Percentiles rank a stretch among this genome's conserved stretches.
Evolutionary conservation across 345 rosid genomes (phyloP).

Genomic region (Bruguiera sexangula): DNA sequence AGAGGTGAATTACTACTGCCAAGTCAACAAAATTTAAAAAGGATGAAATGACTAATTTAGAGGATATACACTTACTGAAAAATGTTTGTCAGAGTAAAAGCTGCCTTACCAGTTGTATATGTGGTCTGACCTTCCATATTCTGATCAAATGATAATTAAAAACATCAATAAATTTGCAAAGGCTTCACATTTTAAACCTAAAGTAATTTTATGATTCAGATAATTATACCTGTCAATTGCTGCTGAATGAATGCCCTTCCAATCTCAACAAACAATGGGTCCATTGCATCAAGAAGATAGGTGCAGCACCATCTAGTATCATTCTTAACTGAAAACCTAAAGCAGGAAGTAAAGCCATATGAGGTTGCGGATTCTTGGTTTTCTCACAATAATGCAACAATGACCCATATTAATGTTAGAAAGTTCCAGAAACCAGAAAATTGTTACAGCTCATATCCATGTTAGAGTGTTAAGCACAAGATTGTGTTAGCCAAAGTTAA

Average conservation of each 20-base stretch:
- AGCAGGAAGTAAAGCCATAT: conserved; percentile 11
- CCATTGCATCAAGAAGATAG: conserved; percentile 74
- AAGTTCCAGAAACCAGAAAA: background rate
- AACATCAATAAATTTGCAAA: conserved; percentile 6
- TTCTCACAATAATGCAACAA: background rate
- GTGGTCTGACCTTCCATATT: conserved; percentile 62
- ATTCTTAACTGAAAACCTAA: conserved; percentile 61
- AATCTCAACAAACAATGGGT: conserved; percentile 65
- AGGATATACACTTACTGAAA: conserved; percentile 3
- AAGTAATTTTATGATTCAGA: conserved; percentile 5
- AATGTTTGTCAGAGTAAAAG: background rate
- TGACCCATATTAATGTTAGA: background rate
- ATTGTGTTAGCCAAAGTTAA: conserved; percentile 5
- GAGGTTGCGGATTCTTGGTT: background rate
- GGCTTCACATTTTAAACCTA: conserved; percentile 9
- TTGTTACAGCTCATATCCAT: conserved; percentile 3
- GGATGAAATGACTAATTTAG: background rate
- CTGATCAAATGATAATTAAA: conserved; percentile 33
- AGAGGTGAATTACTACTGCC: background rate
- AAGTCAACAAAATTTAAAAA: background rate
- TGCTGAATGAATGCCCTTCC: conserved; percentile 60
- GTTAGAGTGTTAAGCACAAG: background rate
- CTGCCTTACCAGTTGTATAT: conserved; percentile 61
- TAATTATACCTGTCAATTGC: conserved; percentile 43
- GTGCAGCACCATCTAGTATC: conserved; percentile 69